These are phyloP conservation scores for Bipolaris gigantea DNA, from an alignment of 2,329 filamentous ascomycete species.

Conservation along the genomic window DNA sequence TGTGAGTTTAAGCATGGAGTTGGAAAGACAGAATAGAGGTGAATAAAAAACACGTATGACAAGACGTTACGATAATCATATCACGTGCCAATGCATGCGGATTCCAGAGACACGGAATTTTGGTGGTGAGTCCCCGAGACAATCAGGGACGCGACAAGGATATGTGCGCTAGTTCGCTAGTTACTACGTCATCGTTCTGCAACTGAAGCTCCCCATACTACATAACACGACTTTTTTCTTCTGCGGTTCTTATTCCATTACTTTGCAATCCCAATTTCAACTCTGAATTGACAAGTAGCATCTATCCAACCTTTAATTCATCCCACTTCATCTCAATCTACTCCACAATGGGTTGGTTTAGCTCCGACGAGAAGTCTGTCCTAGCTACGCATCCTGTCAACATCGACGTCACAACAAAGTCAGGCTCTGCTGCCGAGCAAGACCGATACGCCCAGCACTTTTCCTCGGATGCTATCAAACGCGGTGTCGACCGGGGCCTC, in stretches of 20 bases:
- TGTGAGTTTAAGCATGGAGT: neutral
- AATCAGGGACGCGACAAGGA: slow-evolving; percentile 13
- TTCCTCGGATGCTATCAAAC: slow-evolving; percentile 21
- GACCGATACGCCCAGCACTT: slow-evolving; percentile 39
- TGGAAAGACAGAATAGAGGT: neutral
- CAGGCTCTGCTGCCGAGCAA: slow-evolving; percentile 39
- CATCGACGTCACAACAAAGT: slow-evolving; percentile 27
- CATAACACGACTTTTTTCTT: slow-evolving; percentile 7
- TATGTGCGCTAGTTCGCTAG: slow-evolving; percentile 7
- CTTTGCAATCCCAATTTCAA: slow-evolving; percentile 1
- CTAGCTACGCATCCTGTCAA: slow-evolving; percentile 24
- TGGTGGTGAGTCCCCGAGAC: slow-evolving; percentile 1
- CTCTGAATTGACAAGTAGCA: neutral
- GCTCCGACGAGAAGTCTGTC: slow-evolving; percentile 26
- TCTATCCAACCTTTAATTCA: neutral
- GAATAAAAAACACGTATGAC: neutral
- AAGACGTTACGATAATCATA: neutral
- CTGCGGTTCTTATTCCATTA: neutral
- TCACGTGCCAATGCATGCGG: neutral
- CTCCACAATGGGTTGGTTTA: slow-evolving; percentile 33
- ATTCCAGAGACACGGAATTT: neutral
- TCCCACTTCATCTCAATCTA: neutral
- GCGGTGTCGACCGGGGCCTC: slow-evolving; percentile 26
- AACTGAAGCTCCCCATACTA: slow-evolving; percentile 1
- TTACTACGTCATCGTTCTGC: slow-evolving; percentile 13